A percentile compares a stretch with the other conserved stretches of the same genome.
phyloP scores from a whole-genome alignment of 768 basidiomycete genomes.

The Sporobolomyces pararoseus region DNA sequence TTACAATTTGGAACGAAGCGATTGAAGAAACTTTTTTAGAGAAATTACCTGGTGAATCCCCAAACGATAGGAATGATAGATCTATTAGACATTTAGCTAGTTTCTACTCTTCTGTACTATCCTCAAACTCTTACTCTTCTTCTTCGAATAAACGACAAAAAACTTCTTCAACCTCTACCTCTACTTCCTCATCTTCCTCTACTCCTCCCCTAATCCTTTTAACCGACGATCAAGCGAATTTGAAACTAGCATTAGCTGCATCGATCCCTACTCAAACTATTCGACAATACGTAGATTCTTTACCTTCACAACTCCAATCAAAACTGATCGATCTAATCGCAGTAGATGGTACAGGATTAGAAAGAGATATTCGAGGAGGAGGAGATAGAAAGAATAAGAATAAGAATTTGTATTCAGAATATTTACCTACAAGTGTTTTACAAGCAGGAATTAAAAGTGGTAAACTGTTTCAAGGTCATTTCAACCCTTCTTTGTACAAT shows the following conservation, averaged over 20 bases:
- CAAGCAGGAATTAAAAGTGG: conserved; percentile 80
- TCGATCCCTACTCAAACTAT: conserved; percentile 68
- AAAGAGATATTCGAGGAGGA: conserved; percentile 41
- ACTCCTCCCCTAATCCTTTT: conserved; percentile 63
- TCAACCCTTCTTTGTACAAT: conserved; percentile 92
- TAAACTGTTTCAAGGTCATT: conserved; percentile 83
- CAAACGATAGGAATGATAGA: conserved; percentile 93
- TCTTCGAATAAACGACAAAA: conserved; percentile 35
- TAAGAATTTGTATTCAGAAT: conserved; percentile 55
- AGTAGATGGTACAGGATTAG: conserved; percentile 59
- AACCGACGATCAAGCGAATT: conserved; percentile 83
- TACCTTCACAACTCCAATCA: conserved; percentile 57
- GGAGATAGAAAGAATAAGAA: conserved; percentile 58
- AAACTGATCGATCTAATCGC: conserved; percentile 79
- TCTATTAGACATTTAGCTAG: conserved; percentile 81
- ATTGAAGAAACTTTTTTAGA: conserved; percentile 60
- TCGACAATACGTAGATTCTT: conserved; percentile 72
- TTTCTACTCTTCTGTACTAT: conserved; percentile 80
- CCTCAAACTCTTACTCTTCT: conserved; percentile 17
- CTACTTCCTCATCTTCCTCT: conserved; percentile 53
- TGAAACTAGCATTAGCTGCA: conserved; percentile 66
- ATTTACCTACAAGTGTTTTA: conserved; percentile 67
- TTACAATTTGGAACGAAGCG: conserved; percentile 42
- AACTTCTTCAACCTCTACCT: conserved; percentile 6
- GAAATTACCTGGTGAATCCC: conserved; percentile 67